Evolutionary conservation across 345 rosid genomes (phyloP).

Genomic region (Aurinia saxatilis): DNA sequence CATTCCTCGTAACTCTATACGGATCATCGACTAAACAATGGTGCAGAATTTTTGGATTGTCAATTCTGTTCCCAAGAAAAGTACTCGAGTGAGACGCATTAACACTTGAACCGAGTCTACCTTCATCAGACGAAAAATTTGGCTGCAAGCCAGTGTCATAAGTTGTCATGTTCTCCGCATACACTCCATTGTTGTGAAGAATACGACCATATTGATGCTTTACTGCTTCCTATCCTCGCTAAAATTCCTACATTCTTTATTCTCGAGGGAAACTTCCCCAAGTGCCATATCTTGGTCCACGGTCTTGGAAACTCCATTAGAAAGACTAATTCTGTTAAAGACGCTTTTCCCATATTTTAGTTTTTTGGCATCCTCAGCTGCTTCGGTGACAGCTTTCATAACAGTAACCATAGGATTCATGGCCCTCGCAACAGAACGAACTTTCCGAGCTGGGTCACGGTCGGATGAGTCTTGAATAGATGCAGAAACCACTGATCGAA

Average conservation of each 20-base stretch:
- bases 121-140: conserved; percentile 39
- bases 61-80: conserved; percentile 37
- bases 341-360: conserved; percentile 63
- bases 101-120: conserved; percentile 31
- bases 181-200: no score
- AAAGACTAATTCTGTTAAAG: conserved; percentile 93
- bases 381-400: conserved; percentile 84
- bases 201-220: no score
- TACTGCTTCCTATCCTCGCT: conserved; percentile 32
- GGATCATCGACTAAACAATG: conserved; percentile 36
- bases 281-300: conserved; percentile 20
- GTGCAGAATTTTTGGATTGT: conserved; percentile 35
- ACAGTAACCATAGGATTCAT: conserved; percentile 68
- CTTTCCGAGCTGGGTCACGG: conserved; percentile 44
- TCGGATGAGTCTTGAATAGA: conserved; percentile 38
- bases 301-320: conserved; percentile 33
- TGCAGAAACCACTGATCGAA: conserved; percentile 76
- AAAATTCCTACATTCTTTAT: conserved; percentile 39
- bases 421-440: conserved; percentile 57
- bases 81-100: conserved; percentile 27
- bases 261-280: no score
- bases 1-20: conserved; percentile 21
- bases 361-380: conserved; percentile 69
- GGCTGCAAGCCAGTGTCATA: conserved; percentile 39
- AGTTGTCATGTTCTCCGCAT: no score